Evolutionary conservation across 225 moss, liverwort and hornwort species (phyloP).

Genomic region (Lunularia cruciata): DNA sequence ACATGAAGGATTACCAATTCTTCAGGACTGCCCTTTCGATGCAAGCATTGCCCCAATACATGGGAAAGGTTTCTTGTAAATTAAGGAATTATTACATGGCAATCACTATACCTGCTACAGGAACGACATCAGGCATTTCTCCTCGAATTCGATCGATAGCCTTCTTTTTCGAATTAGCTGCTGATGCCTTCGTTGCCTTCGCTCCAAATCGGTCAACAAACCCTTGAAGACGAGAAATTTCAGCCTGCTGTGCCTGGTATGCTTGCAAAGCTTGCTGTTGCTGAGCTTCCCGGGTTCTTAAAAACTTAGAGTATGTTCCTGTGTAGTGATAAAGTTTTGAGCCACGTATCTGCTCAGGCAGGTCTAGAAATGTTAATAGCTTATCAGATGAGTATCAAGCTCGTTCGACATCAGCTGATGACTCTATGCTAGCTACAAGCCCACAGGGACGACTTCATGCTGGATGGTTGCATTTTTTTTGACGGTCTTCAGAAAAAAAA

Average conservation of each 20-base stretch:
- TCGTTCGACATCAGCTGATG: too few relatives aligned
- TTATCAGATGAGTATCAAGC: too few relatives aligned
- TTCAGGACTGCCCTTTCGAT: not conserved
- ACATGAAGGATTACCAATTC: not conserved
- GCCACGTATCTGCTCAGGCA: constrained; percentile 63
- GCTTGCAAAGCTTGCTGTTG: constrained; percentile 94
- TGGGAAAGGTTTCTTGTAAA: too few relatives aligned
- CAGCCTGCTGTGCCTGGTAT: constrained; percentile 94
- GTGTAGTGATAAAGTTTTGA: constrained; percentile 76
- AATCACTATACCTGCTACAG: constrained; percentile 53
- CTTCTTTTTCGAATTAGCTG: constrained; percentile 96
- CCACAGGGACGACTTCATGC: too few relatives aligned
- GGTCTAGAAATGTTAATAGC: too few relatives aligned
- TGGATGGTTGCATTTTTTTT: too few relatives aligned
- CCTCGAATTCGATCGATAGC: constrained; percentile 85
- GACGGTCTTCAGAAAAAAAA: too few relatives aligned
- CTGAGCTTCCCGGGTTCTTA: constrained; percentile 79
- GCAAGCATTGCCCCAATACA: not conserved
- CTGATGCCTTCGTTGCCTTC: constrained; percentile 96
- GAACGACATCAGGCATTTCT: constrained; percentile 80
- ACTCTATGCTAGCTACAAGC: too few relatives aligned
- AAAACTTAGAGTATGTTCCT: constrained; percentile 79
- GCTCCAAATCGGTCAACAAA: constrained; percentile 97
- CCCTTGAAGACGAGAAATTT: constrained; percentile 83
- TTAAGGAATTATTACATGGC: not conserved